Evolutionary conservation across 2,329 filamentous ascomycete species (phyloP), one percentile per base, ranked within the genome.

Genomic region (Pestalotiopsis sp.): DNA sequence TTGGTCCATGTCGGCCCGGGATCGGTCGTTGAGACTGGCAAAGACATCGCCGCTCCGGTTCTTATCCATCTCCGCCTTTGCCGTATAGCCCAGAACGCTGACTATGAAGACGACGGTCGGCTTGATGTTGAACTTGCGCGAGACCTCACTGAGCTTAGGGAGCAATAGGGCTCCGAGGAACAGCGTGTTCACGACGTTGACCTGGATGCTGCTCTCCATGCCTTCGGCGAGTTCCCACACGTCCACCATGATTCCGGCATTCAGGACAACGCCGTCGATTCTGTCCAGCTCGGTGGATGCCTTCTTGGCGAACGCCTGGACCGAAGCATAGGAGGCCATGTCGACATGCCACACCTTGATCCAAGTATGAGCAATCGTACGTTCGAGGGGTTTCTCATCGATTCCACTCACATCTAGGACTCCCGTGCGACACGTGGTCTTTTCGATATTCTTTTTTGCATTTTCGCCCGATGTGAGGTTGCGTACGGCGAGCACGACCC

Each of bases 41-140:
- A 71, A 67, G 3, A 67, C 23, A 36, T 49, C 23, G 36, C 27
- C 62, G 9, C 62, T 56, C 58, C 49, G 45, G 27, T n/a, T 70
- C 38, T 67, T 69, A 20, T 70, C 67, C 60, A 71, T 52, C 45
- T 71, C 67, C n/a, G 31, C 49, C 45, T 69, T 67, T 20, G 45
- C 69, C 2, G 67, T 69, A 17, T 67, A 71, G n/a, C 65, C 67
- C 5, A 69, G 38, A 13, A 49, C 67, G 49, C 69, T 71, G 31
- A 67, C 63, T 59, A 69, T 62, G 61, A 69, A 67, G 36, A 68
- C 45, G 14, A 69, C 23, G 9, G 56, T 66, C 7, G 67, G 67
- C 20, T 49, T 52, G 38, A 61, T 67, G 3, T 31, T 31, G 9
- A 64, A 64, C 17, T 65, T 49, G 49, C 31, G 31, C 23, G 14